Evolutionary conservation across 441 rosid genomes (phyloP).

Genomic region (Adansonia rubrostipa): DNA sequence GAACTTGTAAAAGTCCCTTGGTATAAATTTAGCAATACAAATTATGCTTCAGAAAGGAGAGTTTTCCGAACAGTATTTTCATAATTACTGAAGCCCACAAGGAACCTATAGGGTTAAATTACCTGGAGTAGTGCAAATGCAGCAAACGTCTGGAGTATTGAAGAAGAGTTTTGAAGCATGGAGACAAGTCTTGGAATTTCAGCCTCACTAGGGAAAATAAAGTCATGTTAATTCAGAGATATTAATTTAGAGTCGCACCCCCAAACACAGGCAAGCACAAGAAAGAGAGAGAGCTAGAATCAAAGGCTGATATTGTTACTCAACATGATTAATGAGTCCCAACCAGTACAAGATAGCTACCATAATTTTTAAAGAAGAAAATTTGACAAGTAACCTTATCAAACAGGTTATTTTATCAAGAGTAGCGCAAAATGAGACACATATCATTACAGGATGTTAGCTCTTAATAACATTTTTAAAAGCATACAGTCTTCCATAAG

Average conservation of each 20-base stretch:
- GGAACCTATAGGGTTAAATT: conserved; percentile 17
- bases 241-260: neutral
- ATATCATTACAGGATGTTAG: no score
- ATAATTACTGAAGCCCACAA: neutral
- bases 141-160: conserved; percentile 83
- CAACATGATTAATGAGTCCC: conserved; percentile 13
- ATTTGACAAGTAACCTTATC: neutral
- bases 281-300: neutral
- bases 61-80: neutral
- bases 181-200: conserved; percentile 91
- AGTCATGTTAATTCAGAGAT: conserved; percentile 14
- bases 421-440: neutral
- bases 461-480: no score
- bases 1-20: neutral
- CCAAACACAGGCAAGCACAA: neutral
- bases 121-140: conserved; percentile 99
- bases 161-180: conserved; percentile 81
- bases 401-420: neutral
- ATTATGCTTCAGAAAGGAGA: neutral
- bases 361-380: neutral
- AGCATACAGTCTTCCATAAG: no score
- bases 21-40: neutral
- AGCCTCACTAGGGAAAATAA: conserved; percentile 63
- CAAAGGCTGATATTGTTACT: neutral
- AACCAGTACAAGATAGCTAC: neutral